Conservation (phyloP, 1,139 yeast species). For the Sugiyamaella castrensis region DNA sequence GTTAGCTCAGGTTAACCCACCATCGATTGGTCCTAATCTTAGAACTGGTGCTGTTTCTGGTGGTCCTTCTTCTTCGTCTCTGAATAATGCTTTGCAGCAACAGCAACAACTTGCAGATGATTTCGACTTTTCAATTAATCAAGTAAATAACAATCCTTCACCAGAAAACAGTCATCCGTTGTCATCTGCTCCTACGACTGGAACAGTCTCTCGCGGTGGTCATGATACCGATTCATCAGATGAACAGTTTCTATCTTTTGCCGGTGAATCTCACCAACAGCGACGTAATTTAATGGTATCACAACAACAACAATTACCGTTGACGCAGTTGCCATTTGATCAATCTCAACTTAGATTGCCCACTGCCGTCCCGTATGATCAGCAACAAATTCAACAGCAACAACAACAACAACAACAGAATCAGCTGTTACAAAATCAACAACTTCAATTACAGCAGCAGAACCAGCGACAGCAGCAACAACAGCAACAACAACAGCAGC, state of each 20-base stretch:
- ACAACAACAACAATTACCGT: conserved; percentile 13
- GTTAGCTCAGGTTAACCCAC: neutral
- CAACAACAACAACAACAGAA: conserved; percentile 18
- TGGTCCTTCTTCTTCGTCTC: neutral
- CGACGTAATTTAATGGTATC: conserved; percentile 25
- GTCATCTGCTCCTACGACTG: neutral
- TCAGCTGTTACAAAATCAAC: conserved; percentile 13
- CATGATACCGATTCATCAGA: conserved; percentile 10
- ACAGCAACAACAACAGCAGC: conserved; percentile 10
- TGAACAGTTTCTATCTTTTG: conserved; percentile 24
- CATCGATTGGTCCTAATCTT: neutral
- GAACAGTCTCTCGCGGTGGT: neutral
- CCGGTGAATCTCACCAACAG: conserved; percentile 30
- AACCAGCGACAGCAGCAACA: conserved; percentile 5
- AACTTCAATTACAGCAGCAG: conserved; percentile 2
- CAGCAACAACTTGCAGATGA: neutral
- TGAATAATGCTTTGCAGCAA: neutral
- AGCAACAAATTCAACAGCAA: conserved; percentile 10
- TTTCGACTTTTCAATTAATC: neutral
- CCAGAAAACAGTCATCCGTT: neutral
- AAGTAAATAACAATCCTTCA: neutral
- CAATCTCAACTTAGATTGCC: too few species aligned
- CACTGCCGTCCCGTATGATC: conserved; percentile 7
- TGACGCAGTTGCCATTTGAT: too few species aligned
- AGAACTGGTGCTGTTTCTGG: neutral